A percentile compares a stretch with the other conserved stretches of the same genome.
phyloP scores from a whole-genome alignment of 2,329 filamentous ascomycete genomes.

The Aureobasidium namibiae region DNA sequence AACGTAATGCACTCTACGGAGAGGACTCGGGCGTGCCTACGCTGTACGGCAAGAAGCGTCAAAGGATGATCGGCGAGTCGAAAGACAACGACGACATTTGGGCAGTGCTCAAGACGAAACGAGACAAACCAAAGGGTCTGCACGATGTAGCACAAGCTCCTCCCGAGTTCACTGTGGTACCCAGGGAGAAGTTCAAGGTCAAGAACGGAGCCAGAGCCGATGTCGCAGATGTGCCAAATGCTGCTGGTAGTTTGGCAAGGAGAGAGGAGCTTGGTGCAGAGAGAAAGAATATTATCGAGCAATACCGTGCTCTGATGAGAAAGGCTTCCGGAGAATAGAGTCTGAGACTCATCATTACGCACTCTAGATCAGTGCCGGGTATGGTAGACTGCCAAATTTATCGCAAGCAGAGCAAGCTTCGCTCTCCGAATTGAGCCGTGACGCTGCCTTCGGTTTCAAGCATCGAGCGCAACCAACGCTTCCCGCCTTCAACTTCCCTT shows the following conservation, averaged over 20 bases:
- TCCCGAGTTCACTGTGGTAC: conserved; percentile 58
- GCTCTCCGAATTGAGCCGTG: conserved; percentile 63
- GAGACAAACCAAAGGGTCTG: conserved; percentile 45
- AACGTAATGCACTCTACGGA: conserved; percentile 54
- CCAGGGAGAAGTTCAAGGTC: conserved; percentile 57
- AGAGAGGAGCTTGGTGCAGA: conserved; percentile 66
- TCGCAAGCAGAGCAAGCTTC: conserved; percentile 66
- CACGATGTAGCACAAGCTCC: conserved; percentile 64
- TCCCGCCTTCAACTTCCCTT: conserved; percentile 68
- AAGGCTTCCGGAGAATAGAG: background rate
- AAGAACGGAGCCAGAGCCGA: conserved; percentile 57
- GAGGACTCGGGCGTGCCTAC: conserved; percentile 55
- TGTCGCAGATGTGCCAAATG: conserved; percentile 60
- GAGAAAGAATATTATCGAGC: conserved; percentile 62
- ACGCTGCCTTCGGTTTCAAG: conserved; percentile 67
- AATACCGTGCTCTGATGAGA: conserved; percentile 62
- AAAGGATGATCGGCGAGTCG: conserved; percentile 36
- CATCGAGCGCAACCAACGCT: conserved; percentile 71
- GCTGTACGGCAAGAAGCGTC: conserved; percentile 40
- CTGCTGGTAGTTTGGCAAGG: conserved; percentile 61
- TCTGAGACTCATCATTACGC: background rate
- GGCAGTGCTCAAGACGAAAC: conserved; percentile 61
- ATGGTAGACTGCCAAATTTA: conserved; percentile 13
- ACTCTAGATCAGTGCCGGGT: background rate
- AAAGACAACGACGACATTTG: conserved; percentile 64